Percentiles rank a stretch among this genome's conserved stretches.
Conservation (phyloP, 2,329 filamentous ascomycete genomes). For the Incumbomyces delicatus region DNA sequence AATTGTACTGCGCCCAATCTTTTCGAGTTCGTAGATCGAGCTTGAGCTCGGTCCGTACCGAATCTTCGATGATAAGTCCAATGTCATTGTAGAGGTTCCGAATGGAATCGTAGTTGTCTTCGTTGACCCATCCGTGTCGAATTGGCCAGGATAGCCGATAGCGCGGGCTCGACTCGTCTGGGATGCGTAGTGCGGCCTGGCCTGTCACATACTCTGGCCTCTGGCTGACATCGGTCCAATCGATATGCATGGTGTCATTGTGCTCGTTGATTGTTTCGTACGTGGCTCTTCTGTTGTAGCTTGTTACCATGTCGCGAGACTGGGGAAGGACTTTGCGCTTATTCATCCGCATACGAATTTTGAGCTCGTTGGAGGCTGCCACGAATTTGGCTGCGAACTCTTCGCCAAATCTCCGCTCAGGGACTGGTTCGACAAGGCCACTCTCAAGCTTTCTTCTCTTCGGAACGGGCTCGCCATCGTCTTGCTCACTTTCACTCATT, state of each 20-base stretch:
- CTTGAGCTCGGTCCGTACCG: conserved; percentile 66
- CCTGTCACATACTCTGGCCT: conserved; percentile 70
- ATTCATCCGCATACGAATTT: conserved; percentile 80
- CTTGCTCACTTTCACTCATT: conserved; percentile 72
- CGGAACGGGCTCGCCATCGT: conserved; percentile 67
- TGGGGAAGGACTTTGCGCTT: conserved; percentile 95
- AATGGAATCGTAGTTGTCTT: conserved; percentile 72
- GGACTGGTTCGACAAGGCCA: conserved; percentile 34
- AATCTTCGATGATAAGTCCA: conserved; percentile 74
- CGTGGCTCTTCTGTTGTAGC: conserved; percentile 77
- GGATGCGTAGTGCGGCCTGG: conserved; percentile 70
- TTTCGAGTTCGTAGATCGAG: conserved; percentile 31
- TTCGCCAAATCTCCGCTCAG: conserved; percentile 78
- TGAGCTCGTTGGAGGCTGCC: conserved; percentile 76
- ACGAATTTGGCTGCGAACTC: conserved; percentile 65
- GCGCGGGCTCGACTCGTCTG: conserved; percentile 76
- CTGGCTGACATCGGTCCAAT: conserved; percentile 77
- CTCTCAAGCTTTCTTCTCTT: conserved; percentile 53
- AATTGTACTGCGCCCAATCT: conserved; percentile 83
- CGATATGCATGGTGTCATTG: conserved; percentile 86
- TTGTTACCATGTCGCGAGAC: conserved; percentile 88
- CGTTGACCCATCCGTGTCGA: conserved; percentile 76
- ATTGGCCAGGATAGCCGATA: conserved; percentile 94
- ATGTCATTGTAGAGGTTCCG: conserved; percentile 79
- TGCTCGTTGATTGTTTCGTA: conserved; percentile 85